Evolutionary conservation across 2,329 filamentous ascomycete species (phyloP).

Genomic region (Xylariomycetidae sp.): DNA sequence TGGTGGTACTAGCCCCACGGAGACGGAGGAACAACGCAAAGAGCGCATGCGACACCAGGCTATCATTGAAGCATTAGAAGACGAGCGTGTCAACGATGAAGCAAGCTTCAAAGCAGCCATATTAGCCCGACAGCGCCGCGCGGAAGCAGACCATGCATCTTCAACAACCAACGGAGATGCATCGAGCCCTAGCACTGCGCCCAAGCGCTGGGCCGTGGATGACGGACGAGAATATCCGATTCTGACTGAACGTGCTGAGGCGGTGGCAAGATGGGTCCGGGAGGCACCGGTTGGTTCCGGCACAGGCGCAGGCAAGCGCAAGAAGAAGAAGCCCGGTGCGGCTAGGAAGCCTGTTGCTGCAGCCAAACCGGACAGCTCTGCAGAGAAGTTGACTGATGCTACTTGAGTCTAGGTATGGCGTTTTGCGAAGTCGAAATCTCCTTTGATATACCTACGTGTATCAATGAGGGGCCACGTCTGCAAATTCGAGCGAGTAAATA

Average conservation of each 20-base stretch:
- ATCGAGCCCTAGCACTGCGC: conserved; percentile 17
- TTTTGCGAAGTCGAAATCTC: too few relatives aligned
- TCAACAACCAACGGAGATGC: conserved; percentile 13
- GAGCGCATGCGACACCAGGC: conserved; percentile 60
- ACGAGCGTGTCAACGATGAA: conserved; percentile 65
- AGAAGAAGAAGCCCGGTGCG: conserved; percentile 26
- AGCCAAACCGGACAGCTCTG: conserved; percentile 9
- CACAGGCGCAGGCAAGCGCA: conserved; percentile 22
- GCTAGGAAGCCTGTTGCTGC: conserved; percentile 14
- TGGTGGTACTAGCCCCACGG: conserved; percentile 26
- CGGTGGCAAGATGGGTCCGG: conserved; percentile 65
- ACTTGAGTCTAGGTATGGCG: too few relatives aligned
- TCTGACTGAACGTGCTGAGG: conserved; percentile 63
- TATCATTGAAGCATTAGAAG: conserved; percentile 61
- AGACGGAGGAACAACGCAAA: conserved; percentile 49
- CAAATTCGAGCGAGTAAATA: too few relatives aligned
- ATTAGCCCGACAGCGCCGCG: conserved; percentile 52
- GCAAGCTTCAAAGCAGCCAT: conserved; percentile 61
- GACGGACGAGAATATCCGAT: conserved; percentile 66
- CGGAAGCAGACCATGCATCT: conserved; percentile 46
- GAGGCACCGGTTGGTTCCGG: conserved; percentile 43
- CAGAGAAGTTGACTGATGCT: too few relatives aligned
- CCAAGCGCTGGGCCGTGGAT: conserved; percentile 59
- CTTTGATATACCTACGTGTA: too few relatives aligned
- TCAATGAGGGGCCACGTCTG: too few relatives aligned